Evolutionary conservation across 176 grass and related monocot genomes (phyloP).

Genomic region (Zizania latifolia): DNA sequence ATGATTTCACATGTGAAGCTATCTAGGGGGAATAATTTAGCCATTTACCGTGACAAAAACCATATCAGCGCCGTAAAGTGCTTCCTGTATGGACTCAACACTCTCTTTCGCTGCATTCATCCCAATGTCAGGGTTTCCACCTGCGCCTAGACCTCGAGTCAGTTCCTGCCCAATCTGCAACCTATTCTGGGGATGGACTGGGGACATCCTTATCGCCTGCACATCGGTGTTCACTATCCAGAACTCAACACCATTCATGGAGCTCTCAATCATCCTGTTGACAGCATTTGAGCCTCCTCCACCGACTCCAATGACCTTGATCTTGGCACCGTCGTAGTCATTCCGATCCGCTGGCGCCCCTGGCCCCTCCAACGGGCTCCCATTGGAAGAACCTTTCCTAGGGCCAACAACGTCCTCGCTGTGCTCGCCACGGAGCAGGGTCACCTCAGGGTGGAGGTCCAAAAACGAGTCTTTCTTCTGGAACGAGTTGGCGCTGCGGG

Average conservation of each 20-base stretch:
- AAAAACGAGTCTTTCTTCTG: conserved; percentile 64
- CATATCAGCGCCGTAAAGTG: conserved; percentile 67
- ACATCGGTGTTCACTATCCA: conserved; percentile 91
- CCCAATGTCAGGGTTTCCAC: conserved; percentile 83
- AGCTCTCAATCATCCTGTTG: conserved; percentile 77
- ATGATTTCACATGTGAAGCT: conserved; percentile 10
- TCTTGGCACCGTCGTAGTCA: conserved; percentile 64
- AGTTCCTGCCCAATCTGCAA: conserved; percentile 84
- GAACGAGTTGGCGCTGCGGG: conserved; percentile 37
- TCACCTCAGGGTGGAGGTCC: conserved; percentile 74
- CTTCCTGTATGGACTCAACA: conserved; percentile 63
- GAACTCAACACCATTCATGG: conserved; percentile 86
- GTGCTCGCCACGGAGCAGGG: conserved; percentile 59
- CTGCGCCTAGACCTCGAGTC: conserved; percentile 68
- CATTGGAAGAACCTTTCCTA: conserved; percentile 13
- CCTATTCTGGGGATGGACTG: conserved; percentile 57
- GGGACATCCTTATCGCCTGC: conserved; percentile 76
- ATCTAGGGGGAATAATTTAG: not conserved
- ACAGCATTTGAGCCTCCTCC: conserved; percentile 86
- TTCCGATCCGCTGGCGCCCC: conserved; percentile 1
- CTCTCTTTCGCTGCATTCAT: conserved; percentile 90
- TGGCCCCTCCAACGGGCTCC: conserved; percentile 34
- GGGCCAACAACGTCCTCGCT: conserved; percentile 9
- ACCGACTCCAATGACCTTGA: conserved; percentile 80
- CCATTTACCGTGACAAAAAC: conserved; percentile 79